A percentile compares a stretch with the other conserved stretches of the same genome.
Conservation (phyloP, 768 basidiomycete genomes). For the Mycena haematopus region DNA sequence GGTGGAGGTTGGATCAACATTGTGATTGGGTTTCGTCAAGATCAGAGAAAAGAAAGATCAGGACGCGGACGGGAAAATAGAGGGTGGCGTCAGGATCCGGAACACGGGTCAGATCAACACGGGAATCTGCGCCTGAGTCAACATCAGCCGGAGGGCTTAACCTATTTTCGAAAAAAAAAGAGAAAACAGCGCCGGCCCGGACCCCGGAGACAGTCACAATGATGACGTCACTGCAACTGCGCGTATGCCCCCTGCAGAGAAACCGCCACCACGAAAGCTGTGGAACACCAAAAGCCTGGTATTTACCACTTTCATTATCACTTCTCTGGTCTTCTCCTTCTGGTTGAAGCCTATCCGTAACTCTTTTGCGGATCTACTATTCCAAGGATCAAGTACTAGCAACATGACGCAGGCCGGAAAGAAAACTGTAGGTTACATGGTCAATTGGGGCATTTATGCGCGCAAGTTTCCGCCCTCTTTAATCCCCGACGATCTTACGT, state of each 20-base stretch:
- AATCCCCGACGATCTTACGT: constrained; percentile 91
- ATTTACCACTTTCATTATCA: constrained; percentile 11
- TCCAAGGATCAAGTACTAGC: background rate
- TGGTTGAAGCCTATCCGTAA: constrained; percentile 15
- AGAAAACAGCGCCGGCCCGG: too few relatives aligned
- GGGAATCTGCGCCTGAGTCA: too few relatives aligned
- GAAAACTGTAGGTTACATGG: constrained; percentile 84
- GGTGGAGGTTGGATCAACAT: too few relatives aligned
- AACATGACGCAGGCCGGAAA: constrained; percentile 58
- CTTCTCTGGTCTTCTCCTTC: constrained; percentile 4
- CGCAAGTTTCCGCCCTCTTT: constrained; percentile 87
- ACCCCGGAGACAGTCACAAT: background rate
- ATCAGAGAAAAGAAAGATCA: too few relatives aligned
- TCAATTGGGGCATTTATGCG: constrained; percentile 95
- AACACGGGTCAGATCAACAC: too few relatives aligned
- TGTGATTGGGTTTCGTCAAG: too few relatives aligned
- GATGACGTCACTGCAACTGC: constrained; percentile 6
- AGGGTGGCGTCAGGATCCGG: too few relatives aligned
- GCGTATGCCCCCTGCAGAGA: background rate
- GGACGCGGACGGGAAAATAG: too few relatives aligned
- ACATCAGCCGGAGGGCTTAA: too few relatives aligned
- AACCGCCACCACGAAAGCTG: constrained; percentile 16
- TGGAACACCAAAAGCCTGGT: background rate
- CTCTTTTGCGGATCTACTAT: constrained; percentile 10
- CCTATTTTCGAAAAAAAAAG: too few relatives aligned